These are phyloP conservation scores for Tinospora cordifolia DNA, from an alignment of 164 flowering plant genomes.

Conservation along the genomic window DNA sequence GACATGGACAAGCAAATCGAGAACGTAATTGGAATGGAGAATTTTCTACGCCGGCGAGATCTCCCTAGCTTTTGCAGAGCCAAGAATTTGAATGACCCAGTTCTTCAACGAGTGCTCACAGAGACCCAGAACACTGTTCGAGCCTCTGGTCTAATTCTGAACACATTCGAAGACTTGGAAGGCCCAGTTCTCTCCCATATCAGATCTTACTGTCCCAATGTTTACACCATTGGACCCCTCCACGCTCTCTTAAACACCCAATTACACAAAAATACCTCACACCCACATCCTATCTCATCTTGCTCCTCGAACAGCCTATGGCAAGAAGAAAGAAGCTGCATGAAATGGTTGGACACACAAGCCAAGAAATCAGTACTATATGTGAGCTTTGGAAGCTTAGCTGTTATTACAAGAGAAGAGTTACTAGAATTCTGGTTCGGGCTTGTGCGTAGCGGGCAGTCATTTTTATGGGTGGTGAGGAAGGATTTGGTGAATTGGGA, in stretches of 20 bases:
- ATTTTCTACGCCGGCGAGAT: slow-evolving; percentile 25
- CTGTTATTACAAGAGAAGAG: slow-evolving; percentile 14
- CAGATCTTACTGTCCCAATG: slow-evolving; percentile 8
- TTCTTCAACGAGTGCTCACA: neutral
- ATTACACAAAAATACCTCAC: neutral
- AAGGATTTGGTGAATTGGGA: slow-evolving; percentile 15
- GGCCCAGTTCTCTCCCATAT: slow-evolving; percentile 21
- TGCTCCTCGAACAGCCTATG: slow-evolving; percentile 19
- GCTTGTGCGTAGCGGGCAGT: slow-evolving; percentile 28
- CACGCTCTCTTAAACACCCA: slow-evolving; percentile 18
- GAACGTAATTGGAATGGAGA: slow-evolving; percentile 26
- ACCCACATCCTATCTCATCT: neutral
- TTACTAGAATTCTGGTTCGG: slow-evolving; percentile 49
- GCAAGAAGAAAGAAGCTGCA: slow-evolving; percentile 37
- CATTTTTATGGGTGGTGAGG: slow-evolving; percentile 49
- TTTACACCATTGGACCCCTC: slow-evolving; percentile 28
- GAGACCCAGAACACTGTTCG: slow-evolving; percentile 12
- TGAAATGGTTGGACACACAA: slow-evolving; percentile 44
- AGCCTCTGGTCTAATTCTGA: slow-evolving; percentile 26
- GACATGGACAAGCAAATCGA: slow-evolving; percentile 21
- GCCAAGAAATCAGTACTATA: slow-evolving; percentile 40
- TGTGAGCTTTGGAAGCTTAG: slow-evolving; percentile 51
- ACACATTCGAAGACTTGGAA: slow-evolving; percentile 30
- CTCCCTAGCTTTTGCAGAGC: slow-evolving; percentile 25
- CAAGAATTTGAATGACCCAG: slow-evolving; percentile 11